These are phyloP conservation scores for Ehretia macrophylla DNA, from an alignment of 257 asterid species.

Conservation along the genomic window DNA sequence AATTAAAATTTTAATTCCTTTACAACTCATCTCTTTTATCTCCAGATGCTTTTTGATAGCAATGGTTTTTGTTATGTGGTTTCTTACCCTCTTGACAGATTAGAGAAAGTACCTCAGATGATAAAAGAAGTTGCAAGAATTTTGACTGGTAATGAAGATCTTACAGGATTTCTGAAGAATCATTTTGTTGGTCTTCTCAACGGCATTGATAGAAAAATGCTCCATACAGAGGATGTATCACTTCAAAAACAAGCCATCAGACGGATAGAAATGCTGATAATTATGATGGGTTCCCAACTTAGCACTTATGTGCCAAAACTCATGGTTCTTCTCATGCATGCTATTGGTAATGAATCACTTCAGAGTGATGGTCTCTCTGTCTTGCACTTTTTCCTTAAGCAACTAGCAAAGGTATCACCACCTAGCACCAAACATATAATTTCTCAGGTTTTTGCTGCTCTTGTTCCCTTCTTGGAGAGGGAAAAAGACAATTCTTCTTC, in stretches of 20 bases:
- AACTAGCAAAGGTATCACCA: slow-evolving; percentile 71
- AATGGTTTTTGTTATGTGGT: slow-evolving; percentile 1
- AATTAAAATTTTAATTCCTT: neutral
- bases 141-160: slow-evolving; percentile 72
- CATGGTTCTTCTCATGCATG: slow-evolving; percentile 99
- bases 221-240: slow-evolving; percentile 61
- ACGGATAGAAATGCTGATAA: slow-evolving; percentile 83
- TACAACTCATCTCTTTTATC: neutral
- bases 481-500: slow-evolving; percentile 53
- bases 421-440: slow-evolving; percentile 83
- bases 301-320: slow-evolving; percentile 87
- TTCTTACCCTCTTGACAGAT: slow-evolving; percentile 42
- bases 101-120: slow-evolving; percentile 74
- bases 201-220: slow-evolving; percentile 90
- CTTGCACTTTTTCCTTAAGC: slow-evolving; percentile 77
- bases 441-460: slow-evolving; percentile 97
- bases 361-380: slow-evolving; percentile 80
- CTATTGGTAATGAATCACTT: slow-evolving; percentile 76
- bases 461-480: slow-evolving; percentile 84
- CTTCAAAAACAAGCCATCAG: slow-evolving; percentile 83
- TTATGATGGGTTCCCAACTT: slow-evolving; percentile 87
- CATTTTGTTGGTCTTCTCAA: slow-evolving; percentile 86
- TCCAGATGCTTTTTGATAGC: neutral
- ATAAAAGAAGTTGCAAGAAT: slow-evolving; percentile 74
- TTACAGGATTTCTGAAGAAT: slow-evolving; percentile 80